These are phyloP conservation scores for Cercospora beticola DNA, from an alignment of 2,329 filamentous ascomycete genomes.

Conservation along the genomic window DNA sequence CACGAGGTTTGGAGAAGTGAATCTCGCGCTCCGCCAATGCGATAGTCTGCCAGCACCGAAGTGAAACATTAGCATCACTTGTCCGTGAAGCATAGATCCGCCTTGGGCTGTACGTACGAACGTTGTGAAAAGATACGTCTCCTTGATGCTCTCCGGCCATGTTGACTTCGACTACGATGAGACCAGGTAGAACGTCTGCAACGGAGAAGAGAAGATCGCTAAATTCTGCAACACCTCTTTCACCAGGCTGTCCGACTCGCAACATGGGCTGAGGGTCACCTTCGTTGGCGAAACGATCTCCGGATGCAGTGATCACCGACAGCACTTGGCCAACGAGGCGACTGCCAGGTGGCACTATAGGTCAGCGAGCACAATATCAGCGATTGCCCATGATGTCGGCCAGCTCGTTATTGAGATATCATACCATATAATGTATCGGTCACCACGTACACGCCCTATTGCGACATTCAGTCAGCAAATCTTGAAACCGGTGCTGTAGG, in stretches of 20 bases:
- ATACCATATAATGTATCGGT: conserved; percentile 45
- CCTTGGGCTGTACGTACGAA: neutral
- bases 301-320: conserved; percentile 52
- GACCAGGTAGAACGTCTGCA: conserved; percentile 47
- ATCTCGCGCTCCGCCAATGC: conserved; percentile 40
- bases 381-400: neutral
- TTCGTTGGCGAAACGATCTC: conserved; percentile 47
- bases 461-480: neutral
- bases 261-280: conserved; percentile 51
- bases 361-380: neutral
- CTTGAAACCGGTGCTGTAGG: neutral
- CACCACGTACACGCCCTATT: conserved; percentile 46
- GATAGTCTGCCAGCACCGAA: conserved; percentile 30
- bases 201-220: conserved; percentile 56
- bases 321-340: conserved; percentile 58
- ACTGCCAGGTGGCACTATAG: conserved; percentile 47
- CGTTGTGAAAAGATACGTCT: conserved; percentile 48
- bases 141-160: conserved; percentile 49
- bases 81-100: neutral
- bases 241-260: conserved; percentile 52
- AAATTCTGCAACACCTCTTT: conserved; percentile 53
- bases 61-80: neutral
- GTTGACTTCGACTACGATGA: conserved; percentile 52
- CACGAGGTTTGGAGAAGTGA: conserved; percentile 38
- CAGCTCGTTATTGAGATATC: neutral